Evolutionary conservation across 106 monocot genomes (phyloP).

Genomic region (Cymbidium sinense): DNA sequence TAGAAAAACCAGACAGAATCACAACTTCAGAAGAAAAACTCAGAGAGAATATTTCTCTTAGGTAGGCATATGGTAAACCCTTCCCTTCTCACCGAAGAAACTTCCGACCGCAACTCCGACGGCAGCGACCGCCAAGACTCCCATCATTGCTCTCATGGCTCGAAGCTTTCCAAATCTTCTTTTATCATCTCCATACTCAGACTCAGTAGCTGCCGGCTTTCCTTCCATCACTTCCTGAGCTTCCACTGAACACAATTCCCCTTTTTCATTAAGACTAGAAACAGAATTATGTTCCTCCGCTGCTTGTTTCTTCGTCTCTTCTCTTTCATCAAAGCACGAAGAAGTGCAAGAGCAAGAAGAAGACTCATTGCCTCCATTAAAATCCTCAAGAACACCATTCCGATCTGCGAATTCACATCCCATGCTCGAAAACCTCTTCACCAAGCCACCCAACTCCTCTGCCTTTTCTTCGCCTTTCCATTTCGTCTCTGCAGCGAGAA

Average conservation of each 20-base stretch:
- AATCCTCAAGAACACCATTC: background rate
- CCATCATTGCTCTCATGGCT: background rate
- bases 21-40: background rate
- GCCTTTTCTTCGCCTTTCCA: background rate
- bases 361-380: background rate
- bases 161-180: background rate
- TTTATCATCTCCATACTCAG: background rate
- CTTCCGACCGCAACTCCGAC: background rate
- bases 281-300: background rate
- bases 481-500: background rate
- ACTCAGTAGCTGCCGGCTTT: background rate
- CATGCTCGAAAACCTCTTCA: background rate
- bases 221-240: background rate
- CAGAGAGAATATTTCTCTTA: background rate
- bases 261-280: background rate
- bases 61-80: background rate
- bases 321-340: background rate
- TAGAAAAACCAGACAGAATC: background rate
- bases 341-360: conserved; percentile 3
- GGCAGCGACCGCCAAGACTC: background rate
- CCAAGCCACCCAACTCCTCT: background rate
- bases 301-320: background rate
- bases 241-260: background rate
- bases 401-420: background rate
- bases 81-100: background rate